Evolutionary conservation across 306 rosid species (phyloP).

Genomic region (Inga laurina): DNA sequence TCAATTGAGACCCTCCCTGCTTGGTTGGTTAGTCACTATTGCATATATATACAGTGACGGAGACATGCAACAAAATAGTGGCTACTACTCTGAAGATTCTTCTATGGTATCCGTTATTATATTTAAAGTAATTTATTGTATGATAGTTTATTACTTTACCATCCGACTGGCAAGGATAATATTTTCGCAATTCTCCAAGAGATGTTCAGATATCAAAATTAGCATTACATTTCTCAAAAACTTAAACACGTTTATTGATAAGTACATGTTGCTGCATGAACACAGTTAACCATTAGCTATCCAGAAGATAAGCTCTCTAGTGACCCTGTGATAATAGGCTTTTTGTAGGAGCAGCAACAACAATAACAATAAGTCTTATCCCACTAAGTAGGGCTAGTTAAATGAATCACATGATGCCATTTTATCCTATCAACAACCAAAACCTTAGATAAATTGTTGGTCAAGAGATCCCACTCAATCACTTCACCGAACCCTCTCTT

Average conservation of each 20-base stretch:
- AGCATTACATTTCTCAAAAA: background rate
- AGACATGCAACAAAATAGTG: background rate
- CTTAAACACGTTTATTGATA: background rate
- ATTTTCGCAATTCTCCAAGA: background rate
- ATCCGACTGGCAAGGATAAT: background rate
- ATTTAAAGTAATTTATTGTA: background rate
- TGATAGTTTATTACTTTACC: background rate
- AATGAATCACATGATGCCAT: too few relatives aligned
- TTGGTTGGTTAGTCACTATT: background rate
- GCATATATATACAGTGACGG: background rate
- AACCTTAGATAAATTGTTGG: too few relatives aligned
- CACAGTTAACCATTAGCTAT: background rate
- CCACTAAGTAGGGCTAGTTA: too few relatives aligned
- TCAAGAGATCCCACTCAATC: too few relatives aligned
- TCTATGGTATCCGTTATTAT: background rate
- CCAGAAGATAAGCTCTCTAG: background rate
- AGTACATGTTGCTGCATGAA: background rate
- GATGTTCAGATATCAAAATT: background rate
- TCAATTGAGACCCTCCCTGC: background rate
- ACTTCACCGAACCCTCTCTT: too few relatives aligned
- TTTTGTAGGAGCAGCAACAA: background rate
- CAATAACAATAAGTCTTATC: too few relatives aligned
- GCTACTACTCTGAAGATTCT: background rate
- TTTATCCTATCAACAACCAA: too few relatives aligned
- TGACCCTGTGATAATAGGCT: background rate